Evolutionary conservation across 2,329 filamentous ascomycete species (phyloP), one percentile per base, ranked within the genome.

Genomic region (Epichloe festucae): DNA sequence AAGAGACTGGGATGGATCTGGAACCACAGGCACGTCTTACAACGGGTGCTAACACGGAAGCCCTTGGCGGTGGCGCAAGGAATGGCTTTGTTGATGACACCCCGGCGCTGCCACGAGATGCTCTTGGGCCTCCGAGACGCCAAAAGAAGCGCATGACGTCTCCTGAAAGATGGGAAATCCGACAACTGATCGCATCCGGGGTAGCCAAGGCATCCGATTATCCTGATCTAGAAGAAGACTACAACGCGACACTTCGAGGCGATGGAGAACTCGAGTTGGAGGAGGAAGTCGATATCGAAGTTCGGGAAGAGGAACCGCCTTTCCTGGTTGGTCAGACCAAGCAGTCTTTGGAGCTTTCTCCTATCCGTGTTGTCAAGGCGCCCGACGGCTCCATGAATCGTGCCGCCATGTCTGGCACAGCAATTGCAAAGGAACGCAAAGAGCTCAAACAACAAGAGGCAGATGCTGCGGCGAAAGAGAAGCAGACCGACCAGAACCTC

Each of bases 331-430:
- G 93, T 4, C 94, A 98, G 66, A 98, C 93, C 0, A 96, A 96
- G 63, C 90, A 95, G 64, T 95, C 89, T 10, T 75, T 98, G 8
- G 93, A 98, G 62, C 72, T 98, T 4, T 96, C 90, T 2, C 93
- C 93, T 0, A 98, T 98, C 55, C 80, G 94, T 57, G 90, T 98
- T 21, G 88, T 98, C 60, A 97, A 97, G 68, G 93, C 93, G 1
- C 94, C 93, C 0, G 93, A 98, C 67, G 93, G 93, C n/a, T 97
- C 91, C 4, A 83, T 98, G 68, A 98, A 98, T 65, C 80, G 93
- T 62, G 89, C 94, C 46, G 94, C 94, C 15, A 95, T 97, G 87
- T 84, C 90, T 8, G 91, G 93, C 44, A 90, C 91, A 15, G 78
- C 83, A 4, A 70, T 98, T 14, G 87, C 91, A 4, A 95, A 93